Evolutionary conservation across 2,329 filamentous ascomycete genomes (phyloP), one percentile per base, ranked within the genome.

Genomic region (Calonectria hawksworthii): DNA sequence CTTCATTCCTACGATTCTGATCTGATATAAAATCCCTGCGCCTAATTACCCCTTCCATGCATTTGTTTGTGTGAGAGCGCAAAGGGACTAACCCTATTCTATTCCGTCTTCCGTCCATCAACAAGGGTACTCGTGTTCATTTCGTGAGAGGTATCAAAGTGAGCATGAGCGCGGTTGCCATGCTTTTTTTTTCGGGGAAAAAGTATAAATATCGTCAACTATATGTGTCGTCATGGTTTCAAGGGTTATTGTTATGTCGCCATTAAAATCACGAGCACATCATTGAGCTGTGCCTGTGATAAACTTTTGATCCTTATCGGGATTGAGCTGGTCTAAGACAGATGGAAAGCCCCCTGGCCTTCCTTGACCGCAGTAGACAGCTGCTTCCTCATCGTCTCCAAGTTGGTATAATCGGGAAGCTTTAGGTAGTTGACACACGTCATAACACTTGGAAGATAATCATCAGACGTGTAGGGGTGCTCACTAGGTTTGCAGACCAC

Each of bases 391-490:
- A 99, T 92, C 67, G 94, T 90, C 2, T 95, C 91, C 76, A 98
- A 87, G 79, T 88, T 92, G 78, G 93, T 96, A 86, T 99, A 99
- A 85, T 99, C 95, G 26, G 97, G 97, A 82, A 99, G 90, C 87
- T 99, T 99, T 81, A 99, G 92, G 84, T 99, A 99, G 86, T 99
- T 99, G 86, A 98, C 97, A 84, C 98, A 99, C 14, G 98, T 99
- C 98, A 99, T 99, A 84, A 99, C 98, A 84, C 96, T 99, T 16
- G 98, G 97, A n/a, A 99, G 90, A 82, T 99, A 99, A 87, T 99
- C 97, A 83, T 99, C 97, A 6, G 96, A 96, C 4, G 93, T 94
- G 84, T 96, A 97, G 2, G 97, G 97, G 21, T 95, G 93, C 83
- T 99, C 97, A 85, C 95, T 98, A n/a, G 96, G 96, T 86, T 98